Conservation (phyloP, 75 land plant genomes). For the Ceratopteris richardii region DNA sequence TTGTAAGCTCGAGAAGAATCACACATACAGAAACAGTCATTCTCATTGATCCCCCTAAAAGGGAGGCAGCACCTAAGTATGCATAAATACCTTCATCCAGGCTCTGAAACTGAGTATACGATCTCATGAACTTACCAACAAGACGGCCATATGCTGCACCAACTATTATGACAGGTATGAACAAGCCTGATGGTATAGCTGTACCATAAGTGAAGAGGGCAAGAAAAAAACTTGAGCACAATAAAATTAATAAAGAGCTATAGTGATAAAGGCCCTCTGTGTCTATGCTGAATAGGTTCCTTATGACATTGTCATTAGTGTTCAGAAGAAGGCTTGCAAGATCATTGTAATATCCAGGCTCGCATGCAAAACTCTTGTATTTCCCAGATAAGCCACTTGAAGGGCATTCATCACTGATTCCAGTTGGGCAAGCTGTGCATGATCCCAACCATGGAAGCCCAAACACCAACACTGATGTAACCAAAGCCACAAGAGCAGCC, state of each 20-base stretch:
- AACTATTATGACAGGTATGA: constrained; percentile 28
- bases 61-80: constrained; percentile 59
- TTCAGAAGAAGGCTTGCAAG: constrained; percentile 80
- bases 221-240: constrained; percentile 49
- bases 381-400: constrained; percentile 58
- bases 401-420: constrained; percentile 49
- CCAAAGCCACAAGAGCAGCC: constrained; percentile 21
- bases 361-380: constrained; percentile 76
- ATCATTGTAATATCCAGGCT: constrained; percentile 78
- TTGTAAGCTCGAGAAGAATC: constrained; percentile 59
- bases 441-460: constrained; percentile 67
- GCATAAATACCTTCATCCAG: constrained; percentile 53
- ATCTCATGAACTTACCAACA: constrained; percentile 33
- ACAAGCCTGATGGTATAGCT: constrained; percentile 65
- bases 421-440: constrained; percentile 63
- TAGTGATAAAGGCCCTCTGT: constrained; percentile 42
- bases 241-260: constrained; percentile 56
- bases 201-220: constrained; percentile 78
- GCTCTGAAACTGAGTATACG: constrained; percentile 4
- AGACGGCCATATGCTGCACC: constrained; percentile 64
- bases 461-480: constrained; percentile 41
- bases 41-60: constrained; percentile 68
- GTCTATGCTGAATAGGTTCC: constrained; percentile 66
- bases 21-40: constrained; percentile 72
- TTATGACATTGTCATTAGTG: constrained; percentile 86